Base-by-base conservation (phyloP, 2,329 filamentous ascomycete genomes). In the Thelonectria discophora region DNA sequence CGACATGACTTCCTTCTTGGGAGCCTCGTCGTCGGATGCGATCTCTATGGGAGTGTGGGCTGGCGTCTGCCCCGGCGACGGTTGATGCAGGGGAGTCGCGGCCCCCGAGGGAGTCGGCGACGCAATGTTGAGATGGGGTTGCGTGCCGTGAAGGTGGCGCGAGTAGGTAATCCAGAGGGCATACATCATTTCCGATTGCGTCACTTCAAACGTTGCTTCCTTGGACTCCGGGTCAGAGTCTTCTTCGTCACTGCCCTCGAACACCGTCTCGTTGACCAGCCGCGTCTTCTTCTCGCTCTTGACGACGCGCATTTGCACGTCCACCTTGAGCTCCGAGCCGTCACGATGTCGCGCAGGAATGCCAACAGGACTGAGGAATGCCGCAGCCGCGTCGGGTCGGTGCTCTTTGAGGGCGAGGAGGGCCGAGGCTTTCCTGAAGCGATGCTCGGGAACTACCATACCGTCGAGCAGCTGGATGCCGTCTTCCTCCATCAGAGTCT, bases 101-200 rank as follows among this genome's bases (percentile, higher is more conserved):
- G 86, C 81, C 30, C 88, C 87, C 42, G 90, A 88, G 15, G 87
- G 77, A 18, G 88, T 74, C 5, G 88, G 86, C 21, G 89, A 88
- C 39, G 88, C 81, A 18, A 85, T 81, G n/a, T 86, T 84, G 48
- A 89, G 76, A 58, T 77, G 78, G 54, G 83, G 81, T 63, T 88
- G 88, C 39, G 88, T 85, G 15, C 92, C 90, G 75, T 99, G 95
- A 12, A 98, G 83, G 72, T 97, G 93, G 64, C 94, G 86, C 17
- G 94, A 98, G 75, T 98, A 99, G 1, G 94, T 98, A 67, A 99
- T 90, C 95, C 95, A 99, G 30, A 99, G 80, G 11, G 95, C 95
- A 79, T 94, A 98, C 0, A 98, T 93, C 64, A 97, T 86, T 75
- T 97, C 93, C 15, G 89, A 86, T 63, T 84, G 81, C 3, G 79